Evolutionary conservation across 176 grass and related monocot genomes (phyloP).

Genomic region (Pharus latifolius): DNA sequence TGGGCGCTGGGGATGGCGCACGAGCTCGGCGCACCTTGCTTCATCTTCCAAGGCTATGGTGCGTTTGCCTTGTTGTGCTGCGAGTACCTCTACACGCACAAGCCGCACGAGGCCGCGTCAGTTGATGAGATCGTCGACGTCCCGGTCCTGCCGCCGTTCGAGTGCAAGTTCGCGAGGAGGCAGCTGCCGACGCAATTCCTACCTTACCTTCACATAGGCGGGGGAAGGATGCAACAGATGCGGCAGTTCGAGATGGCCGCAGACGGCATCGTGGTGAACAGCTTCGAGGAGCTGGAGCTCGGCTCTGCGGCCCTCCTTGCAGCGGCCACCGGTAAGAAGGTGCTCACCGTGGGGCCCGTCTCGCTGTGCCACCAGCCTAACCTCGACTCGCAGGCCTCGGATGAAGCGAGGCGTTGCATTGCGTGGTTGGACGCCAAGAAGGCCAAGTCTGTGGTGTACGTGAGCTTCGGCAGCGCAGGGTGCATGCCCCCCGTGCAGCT

Average conservation of each 20-base stretch:
- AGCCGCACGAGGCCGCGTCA: slow-evolving; percentile 24
- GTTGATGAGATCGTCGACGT: slow-evolving; percentile 25
- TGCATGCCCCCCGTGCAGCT: slow-evolving; percentile 29
- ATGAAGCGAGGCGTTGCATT: slow-evolving; percentile 25
- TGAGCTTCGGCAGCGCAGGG: slow-evolving; percentile 60
- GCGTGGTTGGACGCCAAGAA: slow-evolving; percentile 51
- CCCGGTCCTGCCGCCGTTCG: slow-evolving; percentile 23
- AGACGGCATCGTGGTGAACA: slow-evolving; percentile 62
- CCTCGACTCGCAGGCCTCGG: not conserved
- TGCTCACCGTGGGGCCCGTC: slow-evolving; percentile 41
- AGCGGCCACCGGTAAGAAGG: slow-evolving; percentile 24
- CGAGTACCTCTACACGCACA: slow-evolving; percentile 24
- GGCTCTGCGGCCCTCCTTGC: slow-evolving; percentile 12
- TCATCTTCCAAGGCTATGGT: slow-evolving; percentile 39
- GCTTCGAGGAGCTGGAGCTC: slow-evolving; percentile 40
- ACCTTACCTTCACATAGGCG: not conserved
- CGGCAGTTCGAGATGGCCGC: slow-evolving; percentile 29
- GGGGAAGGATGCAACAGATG: not conserved
- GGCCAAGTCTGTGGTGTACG: slow-evolving; percentile 40
- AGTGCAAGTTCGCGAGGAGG: slow-evolving; percentile 20
- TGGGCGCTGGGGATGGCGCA: slow-evolving; percentile 36
- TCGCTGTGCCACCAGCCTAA: slow-evolving; percentile 17
- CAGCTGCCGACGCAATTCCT: slow-evolving; percentile 33
- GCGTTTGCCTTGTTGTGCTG: slow-evolving; percentile 36
- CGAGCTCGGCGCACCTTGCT: slow-evolving; percentile 20